Percentiles rank a stretch among this genome's conserved stretches.
Conservation (phyloP, 306 rosid species). For the Quercus wislizeni region DNA sequence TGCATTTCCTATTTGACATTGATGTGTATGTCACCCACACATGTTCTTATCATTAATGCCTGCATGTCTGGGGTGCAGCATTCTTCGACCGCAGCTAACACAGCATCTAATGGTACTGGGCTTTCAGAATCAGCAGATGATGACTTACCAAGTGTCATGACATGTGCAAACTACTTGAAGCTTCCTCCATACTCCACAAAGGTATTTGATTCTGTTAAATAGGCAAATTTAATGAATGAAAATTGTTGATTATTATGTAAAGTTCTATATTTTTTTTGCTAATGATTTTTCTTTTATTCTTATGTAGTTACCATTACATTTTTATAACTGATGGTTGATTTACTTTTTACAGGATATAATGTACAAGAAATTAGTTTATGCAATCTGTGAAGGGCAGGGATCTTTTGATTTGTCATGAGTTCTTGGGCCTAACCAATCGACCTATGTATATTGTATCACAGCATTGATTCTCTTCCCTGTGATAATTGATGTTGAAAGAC, state of each 20-base stretch:
- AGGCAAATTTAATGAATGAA: not conserved
- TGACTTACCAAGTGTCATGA: conserved; percentile 99
- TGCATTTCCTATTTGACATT: not conserved
- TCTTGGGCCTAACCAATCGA: conserved; percentile 44
- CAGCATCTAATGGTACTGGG: conserved; percentile 72
- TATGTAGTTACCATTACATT: not conserved
- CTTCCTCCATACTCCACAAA: conserved; percentile 99
- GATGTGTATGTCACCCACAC: not conserved
- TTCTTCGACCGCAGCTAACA: conserved; percentile 57
- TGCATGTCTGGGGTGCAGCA: conserved; percentile 53
- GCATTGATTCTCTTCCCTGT: conserved; percentile 42
- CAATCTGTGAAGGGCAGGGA: conserved; percentile 99
- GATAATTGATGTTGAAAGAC: conserved; percentile 49
- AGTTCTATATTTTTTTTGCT: not conserved
- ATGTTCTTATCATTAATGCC: not conserved
- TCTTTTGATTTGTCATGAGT: conserved; percentile 96
- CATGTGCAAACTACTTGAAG: conserved; percentile 97
- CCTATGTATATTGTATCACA: conserved; percentile 56
- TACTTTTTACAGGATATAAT: conserved; percentile 70
- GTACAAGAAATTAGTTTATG: conserved; percentile 93
- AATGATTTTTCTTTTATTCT: not conserved
- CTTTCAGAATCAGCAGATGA: conserved; percentile 85
- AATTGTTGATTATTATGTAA: not conserved
- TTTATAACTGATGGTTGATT: conserved; percentile 18
- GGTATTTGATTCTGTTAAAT: conserved; percentile 36